Base-by-base conservation (phyloP, 257 asterid species). In the Ajuga chamaepitys region DNA sequence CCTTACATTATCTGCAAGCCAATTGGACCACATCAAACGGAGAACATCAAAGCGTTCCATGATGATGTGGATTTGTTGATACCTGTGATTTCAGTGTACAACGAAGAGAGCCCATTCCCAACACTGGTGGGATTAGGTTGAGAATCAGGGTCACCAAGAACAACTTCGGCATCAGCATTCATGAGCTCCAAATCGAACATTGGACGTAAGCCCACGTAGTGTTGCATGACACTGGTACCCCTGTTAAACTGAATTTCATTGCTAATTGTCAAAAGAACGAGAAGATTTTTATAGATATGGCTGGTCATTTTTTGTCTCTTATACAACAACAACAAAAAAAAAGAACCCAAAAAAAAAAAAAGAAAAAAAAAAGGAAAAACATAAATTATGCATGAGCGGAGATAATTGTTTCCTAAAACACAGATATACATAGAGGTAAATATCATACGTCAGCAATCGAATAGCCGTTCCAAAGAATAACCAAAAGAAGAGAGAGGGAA, bases 191-290 rank as follows among this genome's bases (percentile, higher is more conserved):
- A 74, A 67, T 91, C 96, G 81, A 88, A 91, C 98, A 91, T 91
- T 66, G 98, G 96, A 17, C 95, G 91, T 57, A 91, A 75, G 57
- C 98, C 98, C 64, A 91, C 98, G 69, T 88, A 91, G 74, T 91
- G 98, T 82, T 91, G 96, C 98, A 91, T 91, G 34, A 95, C 96
- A 70, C 98, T 88, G 50, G 95, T 91, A 45, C 98, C 98, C 75
- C 95, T 83, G 85, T 88, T 91, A 67, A 91, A 91, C 96, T 88
- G 94, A 86, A 80, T 68, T 58, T 68, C 69, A 75, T 45, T 70
- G 44, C 24, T 47, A 25, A 50, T 52, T 41, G 65, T 61, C 60
- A 78, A 50, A 62, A 46, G 73, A 14, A 37, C 40, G 38, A 14
- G 12, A 48, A 56, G 45, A 35, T 17, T 2, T 34, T 30, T 32